Evolutionary conservation across 768 basidiomycete species (phyloP).

Genomic region (Favolaschia claudopus): DNA sequence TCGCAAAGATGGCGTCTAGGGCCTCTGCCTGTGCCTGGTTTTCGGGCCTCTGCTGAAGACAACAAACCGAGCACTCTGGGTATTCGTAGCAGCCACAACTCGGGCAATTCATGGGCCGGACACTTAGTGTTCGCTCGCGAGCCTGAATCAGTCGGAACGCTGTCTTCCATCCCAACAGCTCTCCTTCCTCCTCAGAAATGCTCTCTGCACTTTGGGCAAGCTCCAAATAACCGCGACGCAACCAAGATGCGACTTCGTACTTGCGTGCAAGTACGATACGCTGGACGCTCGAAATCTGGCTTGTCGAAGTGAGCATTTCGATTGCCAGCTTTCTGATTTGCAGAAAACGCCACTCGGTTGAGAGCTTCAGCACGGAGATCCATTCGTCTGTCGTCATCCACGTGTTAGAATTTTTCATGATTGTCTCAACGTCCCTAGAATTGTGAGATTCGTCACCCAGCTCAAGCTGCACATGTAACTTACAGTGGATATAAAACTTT

Average conservation of each 20-base stretch:
- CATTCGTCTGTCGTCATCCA: conserved; percentile 30
- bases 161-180: conserved; percentile 18
- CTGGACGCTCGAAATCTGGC: conserved; percentile 30
- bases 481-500: conserved; percentile 35
- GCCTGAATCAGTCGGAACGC: conserved; percentile 14
- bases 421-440: conserved; percentile 9
- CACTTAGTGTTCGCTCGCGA: conserved; percentile 3
- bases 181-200: conserved; percentile 27
- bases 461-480: no score
- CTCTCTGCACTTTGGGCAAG: conserved; percentile 32
- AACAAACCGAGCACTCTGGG: background rate
- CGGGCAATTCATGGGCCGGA: background rate
- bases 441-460: background rate
- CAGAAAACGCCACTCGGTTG: conserved; percentile 40
- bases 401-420: no score
- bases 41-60: background rate
- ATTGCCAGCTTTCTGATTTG: conserved; percentile 34
- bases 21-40: background rate
- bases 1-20: conserved; percentile 4
- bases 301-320: conserved; percentile 21
- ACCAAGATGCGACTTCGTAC: conserved; percentile 43
- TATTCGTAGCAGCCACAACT: background rate
- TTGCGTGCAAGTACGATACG: conserved; percentile 39
- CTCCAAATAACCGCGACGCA: conserved; percentile 36
- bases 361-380: conserved; percentile 38